These are phyloP conservation scores for Epichloe uncinata DNA, from an alignment of 2,329 filamentous ascomycete species.

Conservation along the genomic window DNA sequence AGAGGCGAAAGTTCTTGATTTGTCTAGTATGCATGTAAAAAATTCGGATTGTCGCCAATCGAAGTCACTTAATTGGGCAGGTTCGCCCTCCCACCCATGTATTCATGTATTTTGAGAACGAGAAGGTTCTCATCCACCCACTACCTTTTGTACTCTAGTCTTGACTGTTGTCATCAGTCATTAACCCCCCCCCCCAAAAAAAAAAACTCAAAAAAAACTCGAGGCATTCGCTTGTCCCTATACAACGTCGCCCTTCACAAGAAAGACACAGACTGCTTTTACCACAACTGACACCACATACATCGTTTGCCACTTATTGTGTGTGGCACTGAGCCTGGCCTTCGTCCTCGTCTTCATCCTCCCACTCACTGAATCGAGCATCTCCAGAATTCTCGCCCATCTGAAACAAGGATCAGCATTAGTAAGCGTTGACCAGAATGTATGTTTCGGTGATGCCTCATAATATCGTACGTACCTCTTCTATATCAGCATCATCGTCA, in stretches of 20 bases:
- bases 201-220: too few relatives aligned
- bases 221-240: neutral
- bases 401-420: conserved; percentile 20
- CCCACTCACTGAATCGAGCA: conserved; percentile 52
- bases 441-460: neutral
- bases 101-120: neutral
- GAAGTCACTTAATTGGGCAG: neutral
- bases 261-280: neutral
- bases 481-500: conserved; percentile 69
- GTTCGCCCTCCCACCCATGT: neutral
- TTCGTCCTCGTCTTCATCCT: conserved; percentile 57
- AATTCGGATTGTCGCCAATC: neutral
- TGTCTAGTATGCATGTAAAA: neutral
- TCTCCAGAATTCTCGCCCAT: conserved; percentile 63
- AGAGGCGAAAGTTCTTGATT: neutral
- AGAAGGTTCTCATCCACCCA: neutral
- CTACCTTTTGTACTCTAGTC: neutral
- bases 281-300: neutral
- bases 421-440: conserved; percentile 7
- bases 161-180: conserved; percentile 5
- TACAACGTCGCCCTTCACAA: neutral
- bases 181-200: too few relatives aligned
- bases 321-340: conserved; percentile 58
- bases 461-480: conserved; percentile 42
- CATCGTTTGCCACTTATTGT: conserved; percentile 35